Evolutionary conservation across 257 asterid genomes (phyloP).

Genomic region (Hygrophila difformis): DNA sequence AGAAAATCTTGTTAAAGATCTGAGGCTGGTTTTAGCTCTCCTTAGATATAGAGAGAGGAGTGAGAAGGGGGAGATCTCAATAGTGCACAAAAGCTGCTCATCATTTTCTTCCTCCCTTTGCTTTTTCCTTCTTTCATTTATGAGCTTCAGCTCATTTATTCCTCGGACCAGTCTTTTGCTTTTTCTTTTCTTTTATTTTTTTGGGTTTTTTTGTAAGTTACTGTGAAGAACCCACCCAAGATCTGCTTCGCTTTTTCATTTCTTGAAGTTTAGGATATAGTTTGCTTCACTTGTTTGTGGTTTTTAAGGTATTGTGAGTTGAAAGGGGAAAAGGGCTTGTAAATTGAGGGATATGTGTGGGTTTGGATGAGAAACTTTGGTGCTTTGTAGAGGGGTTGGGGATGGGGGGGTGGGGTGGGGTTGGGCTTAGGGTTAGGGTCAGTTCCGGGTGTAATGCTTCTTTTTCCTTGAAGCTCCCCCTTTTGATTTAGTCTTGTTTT

Average conservation of each 20-base stretch:
- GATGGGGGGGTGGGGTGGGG: too few relatives aligned
- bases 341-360: slow-evolving; percentile 19
- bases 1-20: too few relatives aligned
- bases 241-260: slow-evolving; percentile 41
- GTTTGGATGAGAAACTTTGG: slow-evolving; percentile 28
- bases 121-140: slow-evolving; percentile 15
- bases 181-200: slow-evolving; percentile 23
- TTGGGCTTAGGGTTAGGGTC: slow-evolving; percentile 24
- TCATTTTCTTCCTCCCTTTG: slow-evolving; percentile 27
- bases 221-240: slow-evolving; percentile 36
- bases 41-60: too few relatives aligned
- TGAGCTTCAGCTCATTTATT: slow-evolving; percentile 35
- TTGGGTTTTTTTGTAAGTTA: not conserved
- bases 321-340: not conserved
- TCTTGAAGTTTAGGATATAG: not conserved
- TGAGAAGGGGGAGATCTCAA: slow-evolving; percentile 37
- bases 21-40: too few relatives aligned
- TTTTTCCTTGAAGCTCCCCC: slow-evolving; percentile 19
- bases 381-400: slow-evolving; percentile 27
- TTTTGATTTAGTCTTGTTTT: slow-evolving; percentile 20
- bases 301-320: slow-evolving; percentile 1
- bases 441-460: slow-evolving; percentile 6
- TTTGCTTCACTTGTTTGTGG: slow-evolving; percentile 15
- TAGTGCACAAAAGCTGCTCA: slow-evolving; percentile 45
- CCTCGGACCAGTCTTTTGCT: slow-evolving; percentile 47